Percentiles rank a stretch among this genome's conserved stretches.
phyloP scores from a whole-genome alignment of 2,329 filamentous ascomycete genomes.

The Pseudocercospora vitis region DNA sequence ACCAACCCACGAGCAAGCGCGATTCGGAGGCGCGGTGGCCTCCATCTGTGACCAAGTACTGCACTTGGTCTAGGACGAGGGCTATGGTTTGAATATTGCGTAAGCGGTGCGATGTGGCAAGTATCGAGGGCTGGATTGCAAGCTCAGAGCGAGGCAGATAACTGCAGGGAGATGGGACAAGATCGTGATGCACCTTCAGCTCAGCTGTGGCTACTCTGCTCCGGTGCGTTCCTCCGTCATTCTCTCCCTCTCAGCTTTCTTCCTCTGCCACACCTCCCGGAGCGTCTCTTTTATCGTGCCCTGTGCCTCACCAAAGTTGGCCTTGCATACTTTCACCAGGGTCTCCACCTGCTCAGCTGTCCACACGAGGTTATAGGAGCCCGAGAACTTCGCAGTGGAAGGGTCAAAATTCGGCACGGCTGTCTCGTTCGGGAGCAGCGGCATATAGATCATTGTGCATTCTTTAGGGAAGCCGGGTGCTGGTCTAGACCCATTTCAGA shows the following conservation, averaged over 20 bases:
- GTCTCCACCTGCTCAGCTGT: slow-evolving; percentile 38
- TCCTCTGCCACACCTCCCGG: slow-evolving; percentile 30
- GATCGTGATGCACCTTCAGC: too few relatives aligned
- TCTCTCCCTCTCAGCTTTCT: slow-evolving; percentile 24
- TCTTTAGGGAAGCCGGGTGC: slow-evolving; percentile 28
- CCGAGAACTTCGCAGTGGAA: slow-evolving; percentile 37
- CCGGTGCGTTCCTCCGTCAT: neutral
- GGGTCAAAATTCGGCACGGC: slow-evolving; percentile 38
- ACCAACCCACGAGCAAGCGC: too few relatives aligned
- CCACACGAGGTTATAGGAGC: slow-evolving; percentile 38
- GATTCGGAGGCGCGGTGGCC: too few relatives aligned
- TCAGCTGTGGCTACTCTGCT: too few relatives aligned
- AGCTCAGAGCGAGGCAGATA: too few relatives aligned
- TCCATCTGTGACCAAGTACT: too few relatives aligned
- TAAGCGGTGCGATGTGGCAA: too few relatives aligned
- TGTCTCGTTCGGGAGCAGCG: slow-evolving; percentile 36
- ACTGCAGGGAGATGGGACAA: too few relatives aligned
- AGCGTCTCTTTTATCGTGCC: slow-evolving; percentile 30
- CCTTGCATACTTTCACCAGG: slow-evolving; percentile 33
- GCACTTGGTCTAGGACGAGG: too few relatives aligned
- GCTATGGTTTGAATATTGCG: too few relatives aligned
- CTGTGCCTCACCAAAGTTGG: slow-evolving; percentile 33
- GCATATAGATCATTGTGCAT: slow-evolving; percentile 38
- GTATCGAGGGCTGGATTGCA: too few relatives aligned
- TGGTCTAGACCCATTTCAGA: too few relatives aligned